Evolutionary conservation across 192 early-diverging fungal species (phyloP), one percentile per base, ranked within the genome.

Genomic region (Chytriomyces sp.): DNA sequence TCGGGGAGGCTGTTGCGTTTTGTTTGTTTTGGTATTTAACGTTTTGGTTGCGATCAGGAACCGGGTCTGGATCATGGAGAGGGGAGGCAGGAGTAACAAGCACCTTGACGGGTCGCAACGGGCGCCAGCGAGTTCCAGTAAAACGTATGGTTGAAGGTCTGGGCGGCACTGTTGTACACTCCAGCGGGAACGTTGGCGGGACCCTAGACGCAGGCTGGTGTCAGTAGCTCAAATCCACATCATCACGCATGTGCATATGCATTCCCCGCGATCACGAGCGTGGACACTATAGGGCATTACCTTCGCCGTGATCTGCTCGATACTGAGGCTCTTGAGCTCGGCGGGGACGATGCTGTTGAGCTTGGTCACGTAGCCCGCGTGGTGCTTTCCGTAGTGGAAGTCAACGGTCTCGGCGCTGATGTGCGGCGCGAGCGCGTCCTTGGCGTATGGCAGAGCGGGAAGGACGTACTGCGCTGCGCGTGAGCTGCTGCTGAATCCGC

Each of bases 121-220:
- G 68, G 40, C 12, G 63, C 63, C 28, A 64, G 37, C 4, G 63
- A 64, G 12, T 64, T 64, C 63, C 63, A 64, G 63, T 64, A 64
- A 31, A 64, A 64, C 22, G 63, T 64, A 41, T 64, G 63, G 40
- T 64, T 64, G 63, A 28, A 88, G 68, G 72, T 61, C 61, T 73
- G 72, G 14, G 72, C 72, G 64, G 72, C 72, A 92, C 91, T 12
- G 91, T 73, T 73, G 72, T 73, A 73, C 39, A 64, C 55, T 22
- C 72, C 72, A 36, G 72, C 72, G 19, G 72, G 72, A 30, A 73
- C 59, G 60, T 62, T 64, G 32, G 72, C n/a, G 25, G 63, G 63
- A 19, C 63, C 63, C 40, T 64, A 41, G 17, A 25, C 26, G 56
- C 7, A 17, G 56, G 7, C 7, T 58, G 19, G 19, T 44, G 19